Base-by-base conservation (phyloP, 345 rosid genomes). In the Dipteronia sinensis region DNA sequence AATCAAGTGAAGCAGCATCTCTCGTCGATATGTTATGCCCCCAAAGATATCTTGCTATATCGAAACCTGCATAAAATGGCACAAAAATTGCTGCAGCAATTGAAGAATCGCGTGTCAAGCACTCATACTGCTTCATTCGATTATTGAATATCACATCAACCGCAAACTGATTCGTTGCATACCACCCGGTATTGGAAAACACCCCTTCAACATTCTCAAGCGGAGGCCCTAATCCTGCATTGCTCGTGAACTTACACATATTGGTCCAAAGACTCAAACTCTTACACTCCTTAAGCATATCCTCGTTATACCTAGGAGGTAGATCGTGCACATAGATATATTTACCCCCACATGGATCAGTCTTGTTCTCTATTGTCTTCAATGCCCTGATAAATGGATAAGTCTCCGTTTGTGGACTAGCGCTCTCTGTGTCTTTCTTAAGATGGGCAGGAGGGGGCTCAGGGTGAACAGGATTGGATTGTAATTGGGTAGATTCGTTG, bases 21-120 rank as follows among this genome's bases (percentile, higher is more conserved):
- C 97, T 88, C 2, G 46, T 87, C 0, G 97, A 86, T 71, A 88
- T 88, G 68, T 92, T 86, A 73, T 89, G 77, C 8, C 98, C 98
- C 98, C 98, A 93, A n/a, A 93, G 83, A 58, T 90, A 92, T 83
- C 94, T 84, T 3, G 97, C 97, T 76, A 93, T 77, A 69, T 92
- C 98, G 25, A 93, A 92, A 11, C 98, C 98, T 0, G 98, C 98
- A 80, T 90, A 92, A 68, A 95, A 95, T 0, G 98, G 98, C 74
- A 95, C 95, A 70, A 93, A 95, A 56, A 92, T 84, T 0, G 98
- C 94, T 42, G 98, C 94, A 59, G 98, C 97, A 16, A 92, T 72
- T 0, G 98, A 93, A 29, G 98, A 93, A 80, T 95, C 98, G 51
- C 84, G 78, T 0, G 95, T 95, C 87, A 92, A 81, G 84, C 98